These are phyloP conservation scores for Yarrowia porcina DNA, from an alignment of 805 yeast genomes.

Conservation along the genomic window DNA sequence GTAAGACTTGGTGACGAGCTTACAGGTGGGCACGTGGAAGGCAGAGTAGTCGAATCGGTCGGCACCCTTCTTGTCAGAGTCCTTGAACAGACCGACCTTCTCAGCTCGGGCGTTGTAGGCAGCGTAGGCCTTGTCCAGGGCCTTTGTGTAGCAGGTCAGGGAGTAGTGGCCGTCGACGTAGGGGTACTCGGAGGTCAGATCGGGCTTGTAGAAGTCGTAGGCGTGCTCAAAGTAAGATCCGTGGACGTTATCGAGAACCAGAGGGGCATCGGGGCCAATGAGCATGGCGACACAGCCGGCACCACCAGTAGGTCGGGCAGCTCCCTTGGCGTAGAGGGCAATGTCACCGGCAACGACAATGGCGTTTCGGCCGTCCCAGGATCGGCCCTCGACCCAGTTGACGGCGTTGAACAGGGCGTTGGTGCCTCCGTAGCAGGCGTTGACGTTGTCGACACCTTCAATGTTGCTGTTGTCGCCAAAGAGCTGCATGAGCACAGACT, in stretches of 20 bases:
- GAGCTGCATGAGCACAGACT: conserved; percentile 91
- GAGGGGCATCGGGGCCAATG: conserved; percentile 97
- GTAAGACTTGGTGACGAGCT: conserved; percentile 85
- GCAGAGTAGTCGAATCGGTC: conserved; percentile 85
- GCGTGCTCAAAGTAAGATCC: conserved; percentile 96
- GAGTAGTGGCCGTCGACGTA: conserved; percentile 97
- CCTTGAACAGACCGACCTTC: conserved; percentile 47
- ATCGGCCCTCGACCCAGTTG: conserved; percentile 92
- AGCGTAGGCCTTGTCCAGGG: conserved; percentile 82
- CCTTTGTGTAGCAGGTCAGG: conserved; percentile 87
- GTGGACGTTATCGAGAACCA: conserved; percentile 82
- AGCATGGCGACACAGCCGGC: conserved; percentile 93
- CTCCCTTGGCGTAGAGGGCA: conserved; percentile 94
- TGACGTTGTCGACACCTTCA: conserved; percentile 93
- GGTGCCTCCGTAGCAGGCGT: conserved; percentile 99
- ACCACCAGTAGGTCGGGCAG: conserved; percentile 99
- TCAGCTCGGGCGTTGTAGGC: conserved; percentile 74
- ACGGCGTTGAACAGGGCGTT: conserved; percentile 88
- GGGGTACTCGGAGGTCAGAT: conserved; percentile 94
- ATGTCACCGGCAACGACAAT: conserved; percentile 97
- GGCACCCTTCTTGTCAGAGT: conserved; percentile 45
- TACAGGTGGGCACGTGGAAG: conserved; percentile 98
- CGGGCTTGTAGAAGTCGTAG: conserved; percentile 97
- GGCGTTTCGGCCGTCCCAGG: conserved; percentile 99
- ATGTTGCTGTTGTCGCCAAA: conserved; percentile 84